A percentile compares a stretch with the other conserved stretches of the same genome.
phyloP scores from a whole-genome alignment of 257 asterid species.

The Solanum arcanum region DNA sequence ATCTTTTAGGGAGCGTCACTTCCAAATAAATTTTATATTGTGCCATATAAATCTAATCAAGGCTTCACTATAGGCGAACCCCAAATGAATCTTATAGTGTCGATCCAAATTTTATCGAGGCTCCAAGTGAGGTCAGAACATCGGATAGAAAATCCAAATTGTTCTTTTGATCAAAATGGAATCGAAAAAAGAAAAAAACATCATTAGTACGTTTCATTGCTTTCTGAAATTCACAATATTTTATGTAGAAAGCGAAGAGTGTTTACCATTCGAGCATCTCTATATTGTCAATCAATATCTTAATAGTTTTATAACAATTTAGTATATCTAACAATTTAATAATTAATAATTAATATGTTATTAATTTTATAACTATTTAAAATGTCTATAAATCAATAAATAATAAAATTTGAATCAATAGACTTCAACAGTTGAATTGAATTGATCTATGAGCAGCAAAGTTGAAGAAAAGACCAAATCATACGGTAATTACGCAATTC shows the following conservation, averaged over 20 bases:
- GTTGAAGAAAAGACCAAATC: neutral
- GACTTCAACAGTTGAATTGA: neutral
- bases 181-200: neutral
- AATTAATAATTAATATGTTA: too few species aligned
- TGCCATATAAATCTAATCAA: too few species aligned
- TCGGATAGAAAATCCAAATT: rapidly evolving
- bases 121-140: too few species aligned
- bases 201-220: neutral
- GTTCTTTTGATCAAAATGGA: neutral
- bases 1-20: too few species aligned
- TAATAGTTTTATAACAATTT: too few species aligned
- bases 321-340: neutral
- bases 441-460: neutral
- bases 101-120: too few species aligned
- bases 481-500: neutral
- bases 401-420: neutral
- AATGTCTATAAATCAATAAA: too few species aligned
- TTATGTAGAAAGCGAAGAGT: too few species aligned
- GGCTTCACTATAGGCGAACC: too few species aligned
- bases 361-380: too few species aligned
- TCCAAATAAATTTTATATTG: rapidly evolving
- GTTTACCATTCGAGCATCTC: too few species aligned
- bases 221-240: neutral
- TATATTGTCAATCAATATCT: neutral
- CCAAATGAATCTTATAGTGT: neutral